Evolutionary conservation across 805 yeast species (phyloP).

Genomic region (Jamesozyma gamospora): DNA sequence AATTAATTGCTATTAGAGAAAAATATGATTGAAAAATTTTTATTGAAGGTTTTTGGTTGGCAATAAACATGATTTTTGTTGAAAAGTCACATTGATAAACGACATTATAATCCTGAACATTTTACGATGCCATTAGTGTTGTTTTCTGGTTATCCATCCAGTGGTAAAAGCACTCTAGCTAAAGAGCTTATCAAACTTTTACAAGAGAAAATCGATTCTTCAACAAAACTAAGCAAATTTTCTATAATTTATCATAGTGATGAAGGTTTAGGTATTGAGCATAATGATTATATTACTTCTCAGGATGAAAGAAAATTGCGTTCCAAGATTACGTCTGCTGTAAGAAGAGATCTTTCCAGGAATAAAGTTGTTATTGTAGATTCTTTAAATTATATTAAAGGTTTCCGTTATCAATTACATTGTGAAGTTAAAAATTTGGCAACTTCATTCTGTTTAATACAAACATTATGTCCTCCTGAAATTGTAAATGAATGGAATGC

Average conservation of each 20-base stretch:
- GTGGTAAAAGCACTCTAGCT: conserved; percentile 78
- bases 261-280: conserved; percentile 63
- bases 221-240: conserved; percentile 31
- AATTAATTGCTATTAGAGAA: too few relatives aligned
- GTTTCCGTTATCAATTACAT: conserved; percentile 85
- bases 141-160: conserved; percentile 75
- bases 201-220: conserved; percentile 37
- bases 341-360: conserved; percentile 66
- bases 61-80: too few relatives aligned
- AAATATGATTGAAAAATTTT: too few relatives aligned
- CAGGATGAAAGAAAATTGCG: conserved; percentile 70
- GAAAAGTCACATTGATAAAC: too few relatives aligned
- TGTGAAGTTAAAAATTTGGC: conserved; percentile 83
- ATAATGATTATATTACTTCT: conserved; percentile 60
- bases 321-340: conserved; percentile 80
- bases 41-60: too few relatives aligned
- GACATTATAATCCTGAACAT: too few relatives aligned
- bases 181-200: conserved; percentile 40
- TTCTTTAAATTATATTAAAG: conserved; percentile 82
- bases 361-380: conserved; percentile 74
- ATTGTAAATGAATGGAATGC: conserved; percentile 56
- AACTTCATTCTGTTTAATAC: conserved; percentile 76
- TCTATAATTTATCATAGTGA: conserved; percentile 66
- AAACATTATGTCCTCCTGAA: conserved; percentile 60
- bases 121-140: conserved; percentile 69